Evolutionary conservation across 345 rosid genomes (phyloP).

Genomic region (Fremontodendron californicum): DNA sequence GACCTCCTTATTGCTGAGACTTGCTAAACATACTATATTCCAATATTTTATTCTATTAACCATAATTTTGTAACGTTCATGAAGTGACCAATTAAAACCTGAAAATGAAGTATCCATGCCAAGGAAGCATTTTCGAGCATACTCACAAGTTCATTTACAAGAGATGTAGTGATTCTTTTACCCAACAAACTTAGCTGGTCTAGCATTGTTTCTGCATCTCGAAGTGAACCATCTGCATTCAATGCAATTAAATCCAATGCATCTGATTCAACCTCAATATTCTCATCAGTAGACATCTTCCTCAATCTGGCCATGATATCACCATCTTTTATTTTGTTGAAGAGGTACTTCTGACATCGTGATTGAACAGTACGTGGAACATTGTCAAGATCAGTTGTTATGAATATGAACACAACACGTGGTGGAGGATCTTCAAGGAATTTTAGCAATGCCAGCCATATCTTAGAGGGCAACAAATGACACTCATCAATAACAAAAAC

Average conservation of each 20-base stretch:
- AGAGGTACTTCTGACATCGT: conserved; percentile 86
- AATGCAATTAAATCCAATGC: conserved; percentile 91
- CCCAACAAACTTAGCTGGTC: conserved; percentile 96
- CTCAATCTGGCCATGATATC: conserved; percentile 65
- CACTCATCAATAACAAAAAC: conserved; percentile 87
- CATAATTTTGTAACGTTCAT: background rate
- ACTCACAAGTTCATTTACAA: conserved; percentile 96
- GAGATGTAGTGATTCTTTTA: conserved; percentile 70
- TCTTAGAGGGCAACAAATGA: conserved; percentile 81
- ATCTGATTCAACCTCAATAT: conserved; percentile 77
- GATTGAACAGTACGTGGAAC: conserved; percentile 96
- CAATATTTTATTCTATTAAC: background rate
- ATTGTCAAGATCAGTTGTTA: conserved; percentile 86
- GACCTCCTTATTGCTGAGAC: background rate
- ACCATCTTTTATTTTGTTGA: conserved; percentile 84
- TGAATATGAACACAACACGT: conserved; percentile 72
- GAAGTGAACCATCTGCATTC: conserved; percentile 95
- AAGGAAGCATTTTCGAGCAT: conserved; percentile 8
- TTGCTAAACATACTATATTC: conserved; percentile 2
- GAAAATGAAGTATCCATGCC: background rate
- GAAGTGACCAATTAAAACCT: background rate
- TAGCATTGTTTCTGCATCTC: conserved; percentile 96
- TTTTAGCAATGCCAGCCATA: conserved; percentile 87
- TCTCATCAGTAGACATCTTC: conserved; percentile 67
- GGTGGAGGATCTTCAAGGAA: conserved; percentile 80